phyloP scores from a whole-genome alignment of 75 land plant species.

The Sequoia sempervirens region DNA sequence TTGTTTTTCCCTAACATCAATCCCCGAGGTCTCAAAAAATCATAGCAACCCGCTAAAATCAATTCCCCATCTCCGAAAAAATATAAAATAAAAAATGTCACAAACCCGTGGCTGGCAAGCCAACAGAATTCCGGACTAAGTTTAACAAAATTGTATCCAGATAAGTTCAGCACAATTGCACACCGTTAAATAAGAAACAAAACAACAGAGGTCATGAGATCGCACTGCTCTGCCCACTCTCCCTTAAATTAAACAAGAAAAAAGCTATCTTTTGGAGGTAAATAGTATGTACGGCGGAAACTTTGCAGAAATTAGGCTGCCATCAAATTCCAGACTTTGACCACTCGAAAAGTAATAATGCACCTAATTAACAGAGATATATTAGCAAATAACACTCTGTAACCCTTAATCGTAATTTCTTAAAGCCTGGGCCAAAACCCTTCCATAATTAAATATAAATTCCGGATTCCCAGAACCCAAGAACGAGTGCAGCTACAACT shows the following conservation, averaged over 20 bases:
- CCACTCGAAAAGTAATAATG: not conserved
- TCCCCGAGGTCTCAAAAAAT: not conserved
- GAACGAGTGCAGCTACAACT: not conserved
- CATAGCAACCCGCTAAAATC: not conserved
- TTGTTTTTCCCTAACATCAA: slow-evolving; percentile 14
- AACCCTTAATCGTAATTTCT: not conserved
- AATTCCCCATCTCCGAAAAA: not conserved
- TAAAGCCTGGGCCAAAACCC: not conserved
- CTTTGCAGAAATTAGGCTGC: not conserved
- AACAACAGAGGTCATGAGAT: not conserved
- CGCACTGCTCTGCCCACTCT: not conserved
- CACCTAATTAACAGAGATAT: not conserved
- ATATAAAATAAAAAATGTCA: not conserved
- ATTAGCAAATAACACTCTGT: not conserved
- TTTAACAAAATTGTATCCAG: not conserved
- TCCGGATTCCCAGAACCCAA: not conserved
- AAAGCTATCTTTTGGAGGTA: not conserved
- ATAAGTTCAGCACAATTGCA: not conserved
- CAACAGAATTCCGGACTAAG: not conserved
- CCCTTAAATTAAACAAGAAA: not conserved
- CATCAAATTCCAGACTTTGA: not conserved
- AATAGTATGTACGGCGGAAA: not conserved
- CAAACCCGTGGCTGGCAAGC: not conserved
- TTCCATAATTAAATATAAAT: not conserved
- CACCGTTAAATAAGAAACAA: not conserved